phyloP scores from a whole-genome alignment of 1,284 basidiomycete species.

The Leccinum pachyderme region DNA sequence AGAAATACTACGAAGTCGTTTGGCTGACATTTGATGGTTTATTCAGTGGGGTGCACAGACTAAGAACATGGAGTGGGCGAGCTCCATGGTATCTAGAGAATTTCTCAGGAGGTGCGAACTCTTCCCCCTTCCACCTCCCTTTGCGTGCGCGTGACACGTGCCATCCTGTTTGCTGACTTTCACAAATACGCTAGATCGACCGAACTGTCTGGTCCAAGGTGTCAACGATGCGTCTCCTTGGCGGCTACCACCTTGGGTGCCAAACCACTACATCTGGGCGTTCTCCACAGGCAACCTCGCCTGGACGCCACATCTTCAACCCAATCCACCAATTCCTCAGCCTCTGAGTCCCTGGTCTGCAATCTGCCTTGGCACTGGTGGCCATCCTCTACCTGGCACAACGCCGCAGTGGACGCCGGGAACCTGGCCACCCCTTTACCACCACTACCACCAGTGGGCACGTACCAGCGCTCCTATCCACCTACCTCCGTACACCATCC shows the following conservation, averaged over 20 bases:
- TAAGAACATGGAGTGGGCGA: neutral
- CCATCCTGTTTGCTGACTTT: neutral
- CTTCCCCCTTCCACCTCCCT: neutral
- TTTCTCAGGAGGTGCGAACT: slow-evolving; percentile 20
- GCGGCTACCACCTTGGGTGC: slow-evolving; percentile 15
- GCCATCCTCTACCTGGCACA: slow-evolving; percentile 31
- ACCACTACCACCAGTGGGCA: slow-evolving; percentile 5
- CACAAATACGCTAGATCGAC: slow-evolving; percentile 9
- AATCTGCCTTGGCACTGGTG: slow-evolving; percentile 23
- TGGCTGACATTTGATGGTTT: slow-evolving; percentile 16
- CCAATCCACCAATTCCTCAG: slow-evolving; percentile 18
- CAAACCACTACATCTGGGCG: slow-evolving; percentile 25
- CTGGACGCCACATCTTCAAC: slow-evolving; percentile 34
- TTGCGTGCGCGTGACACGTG: neutral
- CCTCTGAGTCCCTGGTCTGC: slow-evolving; percentile 16
- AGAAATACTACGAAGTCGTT: slow-evolving; percentile 4
- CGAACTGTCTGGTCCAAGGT: neutral
- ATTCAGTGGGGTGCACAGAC: slow-evolving; percentile 1
- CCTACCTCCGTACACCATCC: slow-evolving; percentile 36
- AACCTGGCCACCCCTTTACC: slow-evolving; percentile 31
- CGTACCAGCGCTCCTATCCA: slow-evolving; percentile 20
- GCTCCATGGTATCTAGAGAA: slow-evolving; percentile 6
- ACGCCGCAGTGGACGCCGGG: slow-evolving; percentile 31
- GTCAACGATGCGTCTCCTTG: slow-evolving; percentile 1
- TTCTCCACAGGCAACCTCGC: slow-evolving; percentile 24